These are phyloP conservation scores for Penicillium paneum DNA, from an alignment of 2,329 filamentous ascomycete genomes.

Conservation along the genomic window DNA sequence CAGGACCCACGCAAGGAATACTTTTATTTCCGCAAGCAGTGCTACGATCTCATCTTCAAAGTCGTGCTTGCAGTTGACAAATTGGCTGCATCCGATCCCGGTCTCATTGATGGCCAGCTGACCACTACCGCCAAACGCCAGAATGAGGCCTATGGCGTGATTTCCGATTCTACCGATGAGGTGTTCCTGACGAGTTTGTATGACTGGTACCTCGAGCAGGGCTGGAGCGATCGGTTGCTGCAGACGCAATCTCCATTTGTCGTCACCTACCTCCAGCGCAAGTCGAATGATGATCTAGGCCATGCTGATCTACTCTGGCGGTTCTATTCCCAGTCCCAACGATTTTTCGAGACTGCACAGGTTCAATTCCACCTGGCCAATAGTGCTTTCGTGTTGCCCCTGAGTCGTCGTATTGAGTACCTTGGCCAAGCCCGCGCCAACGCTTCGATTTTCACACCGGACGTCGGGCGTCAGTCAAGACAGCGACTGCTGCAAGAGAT, in stretches of 20 bases:
- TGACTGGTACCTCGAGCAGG: conserved; percentile 89
- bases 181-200: conserved; percentile 97
- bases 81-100: conserved; percentile 65
- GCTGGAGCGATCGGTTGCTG: conserved; percentile 80
- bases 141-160: conserved; percentile 83
- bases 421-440: conserved; percentile 90
- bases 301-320: conserved; percentile 90
- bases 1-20: conserved; percentile 64
- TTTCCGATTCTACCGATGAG: conserved; percentile 83
- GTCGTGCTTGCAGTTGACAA: conserved; percentile 74
- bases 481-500: conserved; percentile 84
- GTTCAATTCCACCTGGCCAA: conserved; percentile 82
- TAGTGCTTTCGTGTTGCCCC: conserved; percentile 73
- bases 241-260: conserved; percentile 82
- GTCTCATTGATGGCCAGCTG: conserved; percentile 72
- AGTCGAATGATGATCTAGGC: conserved; percentile 66
- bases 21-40: conserved; percentile 69
- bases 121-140: conserved; percentile 75
- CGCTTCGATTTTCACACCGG: conserved; percentile 75
- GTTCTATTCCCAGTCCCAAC: conserved; percentile 80
- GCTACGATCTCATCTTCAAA: conserved; percentile 84
- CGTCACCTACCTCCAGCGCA: conserved; percentile 76
- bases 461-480: conserved; percentile 73
- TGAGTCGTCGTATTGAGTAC: conserved; percentile 84
- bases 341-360: conserved; percentile 81